These are phyloP conservation scores for Fomitopsis pulvina DNA, from an alignment of 768 basidiomycete species.

Conservation along the genomic window DNA sequence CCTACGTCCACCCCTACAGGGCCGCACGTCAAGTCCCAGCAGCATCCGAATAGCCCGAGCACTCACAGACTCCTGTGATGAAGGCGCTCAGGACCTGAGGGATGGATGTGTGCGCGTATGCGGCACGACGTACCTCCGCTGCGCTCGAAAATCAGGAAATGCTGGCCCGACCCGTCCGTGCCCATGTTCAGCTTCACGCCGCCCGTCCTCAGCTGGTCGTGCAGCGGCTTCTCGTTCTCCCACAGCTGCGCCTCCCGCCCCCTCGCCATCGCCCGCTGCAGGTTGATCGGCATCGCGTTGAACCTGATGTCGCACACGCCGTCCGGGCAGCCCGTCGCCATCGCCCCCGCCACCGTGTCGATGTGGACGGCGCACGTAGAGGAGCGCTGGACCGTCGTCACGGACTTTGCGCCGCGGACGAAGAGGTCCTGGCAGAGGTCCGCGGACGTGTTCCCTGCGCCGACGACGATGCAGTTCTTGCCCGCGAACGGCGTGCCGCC, in stretches of 20 bases:
- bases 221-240: slow-evolving; percentile 27
- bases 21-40: not conserved
- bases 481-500: slow-evolving; percentile 26
- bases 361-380: slow-evolving; percentile 27
- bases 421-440: slow-evolving; percentile 35
- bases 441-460: slow-evolving; percentile 34
- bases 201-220: slow-evolving; percentile 27
- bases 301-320: slow-evolving; percentile 19
- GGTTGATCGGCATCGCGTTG: slow-evolving; percentile 17
- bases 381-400: slow-evolving; percentile 39
- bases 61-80: slow-evolving; percentile 4
- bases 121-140: slow-evolving; percentile 25
- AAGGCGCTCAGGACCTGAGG: not conserved
- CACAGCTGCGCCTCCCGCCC: slow-evolving; percentile 15
- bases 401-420: slow-evolving; percentile 24
- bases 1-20: slow-evolving; percentile 18
- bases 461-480: slow-evolving; percentile 33
- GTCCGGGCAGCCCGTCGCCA: slow-evolving; percentile 10
- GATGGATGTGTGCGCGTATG: not conserved
- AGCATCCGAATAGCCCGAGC: not conserved
- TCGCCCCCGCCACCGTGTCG: not conserved
- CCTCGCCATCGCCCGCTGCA: slow-evolving; percentile 18
- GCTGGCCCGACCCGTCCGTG: slow-evolving; percentile 25
- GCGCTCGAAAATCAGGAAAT: slow-evolving; percentile 23
- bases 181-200: slow-evolving; percentile 34